phyloP scores from a whole-genome alignment of 2,329 filamentous ascomycete species.

The Botrytis galanthina region DNA sequence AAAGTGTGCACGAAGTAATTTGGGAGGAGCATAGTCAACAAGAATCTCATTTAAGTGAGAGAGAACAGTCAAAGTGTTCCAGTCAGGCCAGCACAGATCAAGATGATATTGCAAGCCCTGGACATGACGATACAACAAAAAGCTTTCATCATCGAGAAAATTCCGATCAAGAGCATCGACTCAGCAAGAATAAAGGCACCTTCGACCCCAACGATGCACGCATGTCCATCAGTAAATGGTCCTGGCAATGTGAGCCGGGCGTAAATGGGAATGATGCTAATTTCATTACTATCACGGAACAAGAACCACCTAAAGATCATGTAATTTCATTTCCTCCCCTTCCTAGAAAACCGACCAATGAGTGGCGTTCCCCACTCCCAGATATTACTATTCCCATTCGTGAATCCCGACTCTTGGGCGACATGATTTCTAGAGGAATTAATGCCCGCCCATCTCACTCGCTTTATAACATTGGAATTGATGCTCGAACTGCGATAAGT shows the following conservation, averaged over 20 bases:
- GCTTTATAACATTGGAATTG: slow-evolving; percentile 30
- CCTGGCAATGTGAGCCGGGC: slow-evolving; percentile 22
- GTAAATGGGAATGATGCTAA: slow-evolving; percentile 14
- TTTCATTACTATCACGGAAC: not conserved
- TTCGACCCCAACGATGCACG: slow-evolving; percentile 29
- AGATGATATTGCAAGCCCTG: not conserved
- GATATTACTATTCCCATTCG: slow-evolving; percentile 23
- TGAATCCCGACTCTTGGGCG: not conserved
- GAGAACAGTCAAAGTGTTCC: slow-evolving; percentile 20
- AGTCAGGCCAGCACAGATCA: slow-evolving; percentile 2
- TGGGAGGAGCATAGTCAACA: slow-evolving; percentile 27
- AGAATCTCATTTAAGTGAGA: slow-evolving; percentile 18
- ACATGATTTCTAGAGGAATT: not conserved
- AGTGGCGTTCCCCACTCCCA: slow-evolving; percentile 35
- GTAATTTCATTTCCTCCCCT: slow-evolving; percentile 34
- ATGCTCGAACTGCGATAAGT: slow-evolving; percentile 21
- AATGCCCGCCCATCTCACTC: slow-evolving; percentile 16
- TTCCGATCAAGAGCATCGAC: not conserved
- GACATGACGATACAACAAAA: not conserved
- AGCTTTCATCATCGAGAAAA: not conserved
- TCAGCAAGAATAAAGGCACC: slow-evolving; percentile 22
- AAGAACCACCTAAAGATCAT: slow-evolving; percentile 24
- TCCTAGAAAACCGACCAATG: slow-evolving; percentile 30
- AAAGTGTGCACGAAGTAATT: slow-evolving; percentile 32
- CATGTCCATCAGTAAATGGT: slow-evolving; percentile 32